Conservation (phyloP, 768 basidiomycete species). For the Boletus rex-veris region DNA sequence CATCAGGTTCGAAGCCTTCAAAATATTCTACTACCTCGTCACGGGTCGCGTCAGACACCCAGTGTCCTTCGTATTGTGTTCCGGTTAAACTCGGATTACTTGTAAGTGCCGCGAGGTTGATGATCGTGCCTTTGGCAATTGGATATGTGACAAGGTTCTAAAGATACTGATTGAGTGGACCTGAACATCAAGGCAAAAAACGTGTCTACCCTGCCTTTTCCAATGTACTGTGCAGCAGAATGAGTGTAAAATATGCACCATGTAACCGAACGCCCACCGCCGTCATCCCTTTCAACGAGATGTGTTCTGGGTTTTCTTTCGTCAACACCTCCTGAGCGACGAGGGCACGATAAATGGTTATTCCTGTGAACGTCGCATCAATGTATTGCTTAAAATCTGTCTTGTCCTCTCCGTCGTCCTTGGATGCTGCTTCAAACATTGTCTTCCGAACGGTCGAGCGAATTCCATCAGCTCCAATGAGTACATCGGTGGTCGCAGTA, state of each 20-base stretch:
- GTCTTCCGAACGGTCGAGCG: conserved; percentile 25
- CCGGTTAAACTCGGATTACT: conserved; percentile 29
- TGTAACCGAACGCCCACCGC: conserved; percentile 18
- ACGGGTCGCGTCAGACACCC: conserved; percentile 25
- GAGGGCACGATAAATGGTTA: conserved; percentile 37
- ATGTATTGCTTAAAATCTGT: conserved; percentile 9
- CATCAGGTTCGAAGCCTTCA: conserved; percentile 37
- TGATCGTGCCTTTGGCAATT: conserved; percentile 32
- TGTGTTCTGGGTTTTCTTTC: conserved; percentile 21
- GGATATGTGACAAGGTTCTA: conserved; percentile 43
- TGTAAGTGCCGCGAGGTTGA: conserved; percentile 36
- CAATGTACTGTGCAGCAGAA: conserved; percentile 9
- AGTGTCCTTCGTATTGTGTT: conserved; percentile 30
- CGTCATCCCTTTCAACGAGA: conserved; percentile 15
- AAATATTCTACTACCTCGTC: conserved; percentile 33
- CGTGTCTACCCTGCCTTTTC: conserved; percentile 4
- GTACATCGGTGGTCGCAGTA: conserved; percentile 35
- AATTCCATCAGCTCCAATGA: conserved; percentile 47
- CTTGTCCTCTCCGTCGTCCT: neutral
- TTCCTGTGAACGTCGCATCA: conserved; percentile 41
- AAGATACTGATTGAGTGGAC: neutral
- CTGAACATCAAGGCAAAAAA: neutral
- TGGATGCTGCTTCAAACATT: conserved; percentile 19
- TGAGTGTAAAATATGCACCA: conserved; percentile 1
- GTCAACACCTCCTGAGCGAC: conserved; percentile 33